These are phyloP conservation scores for Trichoderma koningii DNA, from an alignment of 2,329 filamentous ascomycete species.

Conservation along the genomic window DNA sequence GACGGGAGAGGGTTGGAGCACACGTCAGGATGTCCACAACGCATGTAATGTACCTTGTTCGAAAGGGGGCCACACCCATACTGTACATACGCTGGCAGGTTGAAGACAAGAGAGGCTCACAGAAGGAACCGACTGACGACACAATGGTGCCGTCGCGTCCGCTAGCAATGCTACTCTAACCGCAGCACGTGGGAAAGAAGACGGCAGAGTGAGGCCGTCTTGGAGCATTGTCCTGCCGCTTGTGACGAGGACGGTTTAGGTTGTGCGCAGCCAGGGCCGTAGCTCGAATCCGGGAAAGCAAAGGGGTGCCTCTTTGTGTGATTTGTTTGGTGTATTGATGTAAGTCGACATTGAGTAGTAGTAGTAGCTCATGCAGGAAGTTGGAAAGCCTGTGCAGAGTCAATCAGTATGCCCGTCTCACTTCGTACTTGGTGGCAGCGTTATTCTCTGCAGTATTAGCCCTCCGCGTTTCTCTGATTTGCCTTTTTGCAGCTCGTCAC, in stretches of 20 bases:
- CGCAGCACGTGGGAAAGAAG: slow-evolving; percentile 17
- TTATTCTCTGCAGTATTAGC: not conserved
- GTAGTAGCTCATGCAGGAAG: too few relatives aligned
- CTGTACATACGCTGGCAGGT: slow-evolving; percentile 1
- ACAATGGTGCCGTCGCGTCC: not conserved
- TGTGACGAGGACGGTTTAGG: not conserved
- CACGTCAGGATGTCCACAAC: slow-evolving; percentile 19
- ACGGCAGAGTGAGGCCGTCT: not conserved
- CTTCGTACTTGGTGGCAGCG: not conserved
- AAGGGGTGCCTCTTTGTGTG: not conserved
- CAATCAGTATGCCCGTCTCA: too few relatives aligned
- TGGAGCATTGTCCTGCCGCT: not conserved
- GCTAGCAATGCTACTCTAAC: slow-evolving; percentile 14
- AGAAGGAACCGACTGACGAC: slow-evolving; percentile 3
- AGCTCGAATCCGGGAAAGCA: not conserved
- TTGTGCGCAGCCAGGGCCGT: slow-evolving; percentile 2
- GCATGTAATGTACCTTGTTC: slow-evolving; percentile 16
- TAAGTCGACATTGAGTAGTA: not conserved
- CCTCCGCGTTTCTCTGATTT: not conserved
- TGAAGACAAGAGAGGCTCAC: not conserved
- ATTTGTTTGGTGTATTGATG: not conserved
- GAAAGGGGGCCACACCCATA: not conserved
- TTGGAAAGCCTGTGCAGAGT: too few relatives aligned
- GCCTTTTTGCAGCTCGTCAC: too few relatives aligned
- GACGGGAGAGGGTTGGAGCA: not conserved